Evolutionary conservation across 768 basidiomycete genomes (phyloP), one percentile per base, ranked within the genome.

Genomic region (Kondoa malvinella): DNA sequence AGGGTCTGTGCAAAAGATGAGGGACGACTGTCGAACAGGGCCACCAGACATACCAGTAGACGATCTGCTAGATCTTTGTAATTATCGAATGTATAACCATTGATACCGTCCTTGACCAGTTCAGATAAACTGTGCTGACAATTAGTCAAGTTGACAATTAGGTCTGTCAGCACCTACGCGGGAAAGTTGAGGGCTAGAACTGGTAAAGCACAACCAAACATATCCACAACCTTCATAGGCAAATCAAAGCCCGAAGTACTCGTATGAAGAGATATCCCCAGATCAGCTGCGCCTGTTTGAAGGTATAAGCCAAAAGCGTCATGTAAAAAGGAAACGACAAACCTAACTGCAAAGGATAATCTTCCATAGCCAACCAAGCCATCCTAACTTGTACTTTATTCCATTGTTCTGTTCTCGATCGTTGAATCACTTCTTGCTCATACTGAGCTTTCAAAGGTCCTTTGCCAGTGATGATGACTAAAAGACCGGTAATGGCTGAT

Each of bases 141-240:
- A 60, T 2, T 3, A 26, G 56, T 56, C 34, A 17, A 1, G 17
- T 25, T 56, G 50, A 16, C 21, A 29, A 30, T 26, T 2, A 57
- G 16, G 26, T 32, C 0, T 56, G 40, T 59, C 29, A 32, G 32
- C 15, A 72, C 83, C n/a, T 70, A 92, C 92, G 89, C 94, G 56
- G 81, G 78, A 74, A 94, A 99, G 62, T 85, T 81, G 1, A 91
- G 81, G 0, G 95, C 92, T 70, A 92, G 87, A 4, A 96, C 95
- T 0, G 94, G 94, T 67, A 97, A 80, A 2, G 87, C 87, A 72
- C 92, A 96, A 2, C 95, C 95, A 78, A 97, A 96, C 94, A 97
- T 96, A 76, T 99, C 95, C 4, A 99, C 91, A 2, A 99, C 85
- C 77, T 99, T 99, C 95, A 99, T 99, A 1, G 95, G 95, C 66